Evolutionary conservation across 495 filamentous ascomycete genomes (phyloP), one percentile per base, ranked within the genome.

Genomic region (Platismatia glauca): DNA sequence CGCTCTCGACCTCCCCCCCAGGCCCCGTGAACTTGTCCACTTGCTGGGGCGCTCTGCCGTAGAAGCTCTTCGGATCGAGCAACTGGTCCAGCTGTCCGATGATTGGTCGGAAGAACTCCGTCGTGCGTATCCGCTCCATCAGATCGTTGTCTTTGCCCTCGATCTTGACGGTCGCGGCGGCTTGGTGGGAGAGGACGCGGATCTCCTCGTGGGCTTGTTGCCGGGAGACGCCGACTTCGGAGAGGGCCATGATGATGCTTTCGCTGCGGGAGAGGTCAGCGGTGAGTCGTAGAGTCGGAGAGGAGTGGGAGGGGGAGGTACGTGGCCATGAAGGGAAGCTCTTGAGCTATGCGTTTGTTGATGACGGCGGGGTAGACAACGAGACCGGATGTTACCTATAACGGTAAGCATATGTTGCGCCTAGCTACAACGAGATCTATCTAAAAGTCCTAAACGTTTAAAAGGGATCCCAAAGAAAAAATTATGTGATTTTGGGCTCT

Each of bases 161-260:
- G 69, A 81, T 80, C 80, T 97, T 97, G 58, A 98, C 90, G 22
- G 86, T 84, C 44, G 80, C 79, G 64, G 80, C 81, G 7, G 94
- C 91, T 76, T 97, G 79, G 73, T 93, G 91, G n/a, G 84, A 89
- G 62, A 97, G 80, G 67, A 64, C 73, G 73, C 79, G 78, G 63
- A 97, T 91, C 70, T 90, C 78, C 77, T 97, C 94, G 72, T 98
- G 95, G 5, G 94, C 88, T 31, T 96, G 89, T 72, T 98, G 94
- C 57, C 95, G 80, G 46, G 84, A 89, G 18, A 79, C 81, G 35
- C 91, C 91, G 66, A 87, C 81, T 63, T 81, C 79, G 44, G 89
- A 85, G 57, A 94, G 81, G 70, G 84, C 84, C 91, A 96, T 95
- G 73, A 97, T 90, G 69, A 97, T 88, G 74, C 70, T 80, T 72